A percentile compares a stretch with the other conserved stretches of the same genome.
Evolutionary conservation across 2,329 filamentous ascomycete genomes (phyloP).

Genomic region (Chlorencoelia australis): DNA sequence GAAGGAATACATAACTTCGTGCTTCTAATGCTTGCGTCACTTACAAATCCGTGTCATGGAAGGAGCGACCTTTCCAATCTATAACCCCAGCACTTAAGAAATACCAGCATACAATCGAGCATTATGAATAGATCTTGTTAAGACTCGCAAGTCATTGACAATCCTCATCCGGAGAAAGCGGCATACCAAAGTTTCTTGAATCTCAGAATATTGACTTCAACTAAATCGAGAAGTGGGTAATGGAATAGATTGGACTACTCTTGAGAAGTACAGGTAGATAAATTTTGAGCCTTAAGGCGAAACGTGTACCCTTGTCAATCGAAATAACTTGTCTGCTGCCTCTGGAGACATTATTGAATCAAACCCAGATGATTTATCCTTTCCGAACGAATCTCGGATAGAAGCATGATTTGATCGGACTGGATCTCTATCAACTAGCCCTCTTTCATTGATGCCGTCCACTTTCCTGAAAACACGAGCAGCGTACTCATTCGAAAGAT

Average conservation of each 20-base stretch:
- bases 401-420: slow-evolving; percentile 1
- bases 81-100: background rate
- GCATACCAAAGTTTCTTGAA: background rate
- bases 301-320: background rate
- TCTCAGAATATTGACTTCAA: background rate
- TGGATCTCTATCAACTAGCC: background rate
- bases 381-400: slow-evolving; percentile 2
- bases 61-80: background rate
- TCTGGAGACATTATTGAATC: slow-evolving; percentile 1
- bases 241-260: background rate
- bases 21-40: background rate
- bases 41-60: background rate
- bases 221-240: background rate
- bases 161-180: too few relatives aligned
- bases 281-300: background rate
- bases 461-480: background rate
- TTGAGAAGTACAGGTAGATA: background rate
- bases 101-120: background rate
- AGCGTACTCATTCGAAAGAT: slow-evolving; percentile 8
- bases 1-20: background rate
- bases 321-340: slow-evolving; percentile 1
- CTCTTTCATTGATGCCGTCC: background rate
- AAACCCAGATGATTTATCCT: slow-evolving; percentile 2
- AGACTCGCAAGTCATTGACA: too few relatives aligned
- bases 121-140: background rate